Percentiles rank a stretch among this genome's conserved stretches.
Conservation (phyloP, 2,329 filamentous ascomycete genomes). For the Tolypocladium album region DNA sequence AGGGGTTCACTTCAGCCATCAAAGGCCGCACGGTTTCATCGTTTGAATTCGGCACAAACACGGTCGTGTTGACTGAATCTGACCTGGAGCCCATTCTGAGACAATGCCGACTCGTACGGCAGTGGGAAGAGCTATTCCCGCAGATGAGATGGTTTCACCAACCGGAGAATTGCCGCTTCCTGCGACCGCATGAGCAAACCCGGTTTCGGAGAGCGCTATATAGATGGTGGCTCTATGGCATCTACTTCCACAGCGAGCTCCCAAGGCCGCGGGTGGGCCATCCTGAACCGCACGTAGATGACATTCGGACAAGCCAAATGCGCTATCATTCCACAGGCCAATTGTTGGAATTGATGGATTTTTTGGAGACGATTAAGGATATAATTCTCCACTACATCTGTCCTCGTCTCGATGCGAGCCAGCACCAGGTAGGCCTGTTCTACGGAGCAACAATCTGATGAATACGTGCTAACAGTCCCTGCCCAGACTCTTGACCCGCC, state of each 20-base stretch:
- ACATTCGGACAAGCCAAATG: conserved; percentile 30
- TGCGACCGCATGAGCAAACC: conserved; percentile 29
- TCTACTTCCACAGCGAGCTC: conserved; percentile 37
- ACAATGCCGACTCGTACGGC: conserved; percentile 23
- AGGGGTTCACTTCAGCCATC: conserved; percentile 10
- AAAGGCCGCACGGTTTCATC: conserved; percentile 10
- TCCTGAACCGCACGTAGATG: conserved; percentile 27
- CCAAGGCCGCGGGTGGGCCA: conserved; percentile 24
- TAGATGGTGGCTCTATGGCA: conserved; percentile 43
- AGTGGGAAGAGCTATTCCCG: conserved; percentile 29
- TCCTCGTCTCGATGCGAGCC: conserved; percentile 29
- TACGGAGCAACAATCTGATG: neutral
- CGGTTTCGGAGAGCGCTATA: conserved; percentile 40
- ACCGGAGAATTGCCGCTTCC: conserved; percentile 31
- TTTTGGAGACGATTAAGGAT: conserved; percentile 32
- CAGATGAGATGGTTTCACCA: conserved; percentile 35
- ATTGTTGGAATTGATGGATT: conserved; percentile 32
- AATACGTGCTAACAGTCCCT: conserved; percentile 1
- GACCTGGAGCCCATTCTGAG: conserved; percentile 22
- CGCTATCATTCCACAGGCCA: conserved; percentile 31
- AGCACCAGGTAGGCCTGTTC: conserved; percentile 19
- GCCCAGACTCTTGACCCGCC: conserved; percentile 10
- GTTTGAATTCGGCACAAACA: conserved; percentile 5
- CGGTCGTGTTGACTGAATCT: conserved; percentile 17
- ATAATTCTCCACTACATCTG: conserved; percentile 35